Evolutionary conservation across 2,329 filamentous ascomycete genomes (phyloP).

Genomic region (Fusarium mundagurra): DNA sequence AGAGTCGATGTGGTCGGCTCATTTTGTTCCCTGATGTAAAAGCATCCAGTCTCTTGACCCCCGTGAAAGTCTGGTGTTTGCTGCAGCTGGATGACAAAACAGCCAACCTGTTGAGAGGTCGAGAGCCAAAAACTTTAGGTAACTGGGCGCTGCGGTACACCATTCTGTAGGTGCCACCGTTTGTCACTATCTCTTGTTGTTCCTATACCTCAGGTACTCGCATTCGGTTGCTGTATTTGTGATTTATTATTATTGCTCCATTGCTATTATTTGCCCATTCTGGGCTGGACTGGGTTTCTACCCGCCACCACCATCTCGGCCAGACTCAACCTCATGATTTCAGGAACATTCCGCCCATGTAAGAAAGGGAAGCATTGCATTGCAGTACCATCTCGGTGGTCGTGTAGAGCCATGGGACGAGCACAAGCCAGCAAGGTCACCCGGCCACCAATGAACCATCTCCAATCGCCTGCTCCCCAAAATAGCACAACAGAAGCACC

Average conservation of each 20-base stretch:
- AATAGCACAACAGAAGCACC: constrained; percentile 34
- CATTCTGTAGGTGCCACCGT: constrained; percentile 10
- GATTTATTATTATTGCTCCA: background rate
- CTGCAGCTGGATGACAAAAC: constrained; percentile 15
- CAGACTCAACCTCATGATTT: constrained; percentile 24
- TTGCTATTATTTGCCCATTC: constrained; percentile 5
- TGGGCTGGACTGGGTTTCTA: constrained; percentile 14
- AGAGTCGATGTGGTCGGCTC: background rate
- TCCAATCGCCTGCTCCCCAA: constrained; percentile 25
- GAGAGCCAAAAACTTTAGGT: background rate
- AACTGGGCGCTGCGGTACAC: constrained; percentile 9
- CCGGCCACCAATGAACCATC: constrained; percentile 26
- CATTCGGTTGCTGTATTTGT: constrained; percentile 1
- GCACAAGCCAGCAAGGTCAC: constrained; percentile 31
- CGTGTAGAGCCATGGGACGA: constrained; percentile 32
- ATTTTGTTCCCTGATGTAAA: background rate
- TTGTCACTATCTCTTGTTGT: constrained; percentile 25
- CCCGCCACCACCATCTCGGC: constrained; percentile 30
- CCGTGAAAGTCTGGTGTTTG: constrained; percentile 2
- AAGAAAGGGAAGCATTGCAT: constrained; percentile 8
- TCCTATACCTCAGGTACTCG: background rate
- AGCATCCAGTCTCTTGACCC: background rate
- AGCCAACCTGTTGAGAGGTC: constrained; percentile 5
- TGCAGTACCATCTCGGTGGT: constrained; percentile 29
- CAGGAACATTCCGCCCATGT: constrained; percentile 19